A percentile compares a stretch with the other conserved stretches of the same genome.
phyloP scores from a whole-genome alignment of 2,329 filamentous ascomycete genomes.

The Exophiala alcalophila region DNA sequence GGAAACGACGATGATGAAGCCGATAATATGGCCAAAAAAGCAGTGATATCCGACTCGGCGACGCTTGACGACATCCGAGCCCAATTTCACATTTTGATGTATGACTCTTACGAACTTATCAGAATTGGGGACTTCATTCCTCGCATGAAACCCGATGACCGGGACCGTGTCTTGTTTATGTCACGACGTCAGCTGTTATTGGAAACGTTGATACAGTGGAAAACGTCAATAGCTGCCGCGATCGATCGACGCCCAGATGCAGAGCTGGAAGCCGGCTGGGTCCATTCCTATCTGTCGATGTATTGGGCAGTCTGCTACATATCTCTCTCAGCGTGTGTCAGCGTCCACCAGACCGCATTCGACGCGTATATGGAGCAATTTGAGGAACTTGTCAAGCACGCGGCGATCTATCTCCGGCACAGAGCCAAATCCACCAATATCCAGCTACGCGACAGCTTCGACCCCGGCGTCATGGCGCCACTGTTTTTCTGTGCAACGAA shows the following conservation, averaged over 20 bases:
- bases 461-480: slow-evolving; percentile 18
- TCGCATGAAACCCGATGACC: slow-evolving; percentile 6
- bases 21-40: background rate
- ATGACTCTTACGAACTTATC: slow-evolving; percentile 15
- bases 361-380: slow-evolving; percentile 22
- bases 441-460: slow-evolving; percentile 7
- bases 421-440: background rate
- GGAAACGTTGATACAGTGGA: slow-evolving; percentile 17
- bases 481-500: slow-evolving; percentile 25
- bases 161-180: slow-evolving; percentile 5
- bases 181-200: slow-evolving; percentile 5
- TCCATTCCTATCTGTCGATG: slow-evolving; percentile 21
- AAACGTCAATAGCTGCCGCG: slow-evolving; percentile 9
- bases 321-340: slow-evolving; percentile 16
- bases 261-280: slow-evolving; percentile 7
- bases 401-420: slow-evolving; percentile 11
- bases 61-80: slow-evolving; percentile 12
- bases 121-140: slow-evolving; percentile 21
- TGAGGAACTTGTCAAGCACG: slow-evolving; percentile 18
- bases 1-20: slow-evolving; percentile 2
- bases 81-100: slow-evolving; percentile 13
- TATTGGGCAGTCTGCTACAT: slow-evolving; percentile 25
- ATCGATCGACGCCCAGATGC: slow-evolving; percentile 2
- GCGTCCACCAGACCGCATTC: slow-evolving; percentile 14
- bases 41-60: slow-evolving; percentile 4